Evolutionary conservation across 139 green algal genomes (phyloP), one percentile per base, ranked within the genome.

Genomic region (Eudorina sp.): DNA sequence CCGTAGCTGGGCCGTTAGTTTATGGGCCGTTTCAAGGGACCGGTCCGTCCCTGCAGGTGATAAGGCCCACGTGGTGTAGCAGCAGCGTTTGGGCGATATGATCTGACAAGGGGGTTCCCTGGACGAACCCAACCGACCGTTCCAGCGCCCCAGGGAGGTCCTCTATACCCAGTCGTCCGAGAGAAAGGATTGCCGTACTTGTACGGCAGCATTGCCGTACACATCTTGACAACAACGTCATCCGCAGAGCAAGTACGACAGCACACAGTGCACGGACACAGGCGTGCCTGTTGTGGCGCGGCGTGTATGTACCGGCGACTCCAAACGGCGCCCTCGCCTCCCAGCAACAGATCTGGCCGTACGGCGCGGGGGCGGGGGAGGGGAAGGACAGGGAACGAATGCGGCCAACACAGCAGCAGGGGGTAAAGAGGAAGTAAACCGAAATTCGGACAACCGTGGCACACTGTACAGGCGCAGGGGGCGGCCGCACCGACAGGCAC

Each of bases 301-400:
- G 53, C 81, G 1, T 41, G 27, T 1, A 60, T 48, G 60, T 89
- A 87, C 11, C 82, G 62, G 13, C 89, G 62, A 34, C 46, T 89
- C 89, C 89, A 91, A 11, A 91, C 89, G 25, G 89, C 73, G 23
- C 89, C 76, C 2, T 89, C 69, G 7, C 53, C 58, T 27, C 48
- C 58, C 29, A 86, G 38, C 6, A 91, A 53, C 36, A 83, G 21
- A 18, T 48, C 83, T 88, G 83, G 72, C 69, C 34, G 69, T 27
- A 18, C 13, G 38, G 38, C 69, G n/a, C 5, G 38, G 64, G 27
- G 64, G 43, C 31, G 64, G 6, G 27, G 19, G n/a, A 31, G 9
- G 19, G 43, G 6, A 31, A 9, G 18, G 58, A 14, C 58, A 69
- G 58, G 58, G 58, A 14, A 69, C 58, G 27, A 69, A 69, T 21